These are phyloP conservation scores for Diaporthe sp. DNA, from an alignment of 2,329 filamentous ascomycete species.

Conservation along the genomic window DNA sequence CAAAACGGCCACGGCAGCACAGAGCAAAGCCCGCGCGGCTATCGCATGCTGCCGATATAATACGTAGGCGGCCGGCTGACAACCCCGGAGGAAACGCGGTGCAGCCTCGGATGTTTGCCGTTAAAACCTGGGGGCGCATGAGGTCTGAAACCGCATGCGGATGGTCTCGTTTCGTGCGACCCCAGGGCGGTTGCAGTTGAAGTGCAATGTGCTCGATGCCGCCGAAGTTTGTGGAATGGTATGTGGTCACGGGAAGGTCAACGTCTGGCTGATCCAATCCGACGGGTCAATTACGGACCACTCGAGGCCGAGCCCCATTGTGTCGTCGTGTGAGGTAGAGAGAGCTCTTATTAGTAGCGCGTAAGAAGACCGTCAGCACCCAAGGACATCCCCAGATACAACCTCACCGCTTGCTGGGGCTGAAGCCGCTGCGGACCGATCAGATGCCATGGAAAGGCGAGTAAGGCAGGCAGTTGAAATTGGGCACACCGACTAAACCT, in stretches of 20 bases:
- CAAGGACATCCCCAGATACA: constrained; percentile 32
- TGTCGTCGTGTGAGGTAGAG: background rate
- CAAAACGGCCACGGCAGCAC: constrained; percentile 16
- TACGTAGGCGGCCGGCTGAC: background rate
- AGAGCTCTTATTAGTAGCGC: constrained; percentile 11
- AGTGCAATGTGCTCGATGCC: background rate
- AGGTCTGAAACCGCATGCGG: constrained; percentile 23
- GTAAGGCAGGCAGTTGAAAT: constrained; percentile 22
- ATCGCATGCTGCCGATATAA: constrained; percentile 4
- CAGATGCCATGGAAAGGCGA: constrained; percentile 11
- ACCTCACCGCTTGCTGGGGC: constrained; percentile 25
- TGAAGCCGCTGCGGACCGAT: background rate
- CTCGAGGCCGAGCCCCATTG: background rate
- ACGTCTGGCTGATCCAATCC: background rate
- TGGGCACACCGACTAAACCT: constrained; percentile 29
- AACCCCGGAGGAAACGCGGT: background rate
- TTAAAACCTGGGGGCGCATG: constrained; percentile 24
- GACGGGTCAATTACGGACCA: constrained; percentile 1
- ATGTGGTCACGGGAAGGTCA: background rate
- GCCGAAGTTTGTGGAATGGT: background rate
- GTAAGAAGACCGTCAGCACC: constrained; percentile 13
- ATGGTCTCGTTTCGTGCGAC: constrained; percentile 24
- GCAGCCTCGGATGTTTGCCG: constrained; percentile 29
- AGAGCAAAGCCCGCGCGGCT: constrained; percentile 20
- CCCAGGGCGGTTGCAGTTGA: constrained; percentile 9